Percentiles rank a stretch among this genome's conserved stretches.
phyloP scores from a whole-genome alignment of 441 rosid species.

The Euphorbia neoarborescens region DNA sequence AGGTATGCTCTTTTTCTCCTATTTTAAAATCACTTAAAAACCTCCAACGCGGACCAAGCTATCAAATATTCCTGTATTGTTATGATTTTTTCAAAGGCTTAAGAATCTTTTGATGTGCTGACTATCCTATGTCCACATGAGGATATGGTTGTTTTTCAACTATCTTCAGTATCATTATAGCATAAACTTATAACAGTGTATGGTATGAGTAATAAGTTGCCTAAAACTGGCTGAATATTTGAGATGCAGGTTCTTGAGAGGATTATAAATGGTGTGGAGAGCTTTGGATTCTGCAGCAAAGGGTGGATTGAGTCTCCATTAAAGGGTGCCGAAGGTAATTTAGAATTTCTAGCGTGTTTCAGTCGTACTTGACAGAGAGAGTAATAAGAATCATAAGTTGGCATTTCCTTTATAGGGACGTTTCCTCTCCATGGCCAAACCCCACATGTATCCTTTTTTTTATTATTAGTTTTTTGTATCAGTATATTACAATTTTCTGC shows the following conservation, averaged over 20 bases:
- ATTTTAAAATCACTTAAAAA: background rate
- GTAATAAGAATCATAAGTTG: no score
- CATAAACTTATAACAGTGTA: background rate
- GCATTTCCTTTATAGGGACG: no score
- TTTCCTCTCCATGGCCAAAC: no score
- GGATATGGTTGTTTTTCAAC: no score
- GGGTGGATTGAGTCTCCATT: conserved; percentile 87
- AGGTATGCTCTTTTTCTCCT: conserved; percentile 36
- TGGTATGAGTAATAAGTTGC: no score
- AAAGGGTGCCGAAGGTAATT: conserved; percentile 86
- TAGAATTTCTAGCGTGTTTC: conserved; percentile 75
- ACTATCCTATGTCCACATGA: background rate
- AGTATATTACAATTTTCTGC: no score
- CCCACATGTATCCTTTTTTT: no score
- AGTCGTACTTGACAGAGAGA: conserved; percentile 22
- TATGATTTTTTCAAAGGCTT: background rate
- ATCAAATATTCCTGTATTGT: background rate
- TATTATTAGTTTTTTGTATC: no score
- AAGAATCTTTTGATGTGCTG: background rate
- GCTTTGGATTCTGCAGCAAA: conserved; percentile 55
- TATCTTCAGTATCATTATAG: no score
- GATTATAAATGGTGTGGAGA: conserved; percentile 66
- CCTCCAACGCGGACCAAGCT: background rate
- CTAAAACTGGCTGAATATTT: background rate
- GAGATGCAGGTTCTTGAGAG: conserved; percentile 54